A percentile compares a stretch with the other conserved stretches of the same genome.
These are phyloP conservation scores for Hygrocybe punicea DNA, from an alignment of 768 basidiomycete species.

Conservation along the genomic window DNA sequence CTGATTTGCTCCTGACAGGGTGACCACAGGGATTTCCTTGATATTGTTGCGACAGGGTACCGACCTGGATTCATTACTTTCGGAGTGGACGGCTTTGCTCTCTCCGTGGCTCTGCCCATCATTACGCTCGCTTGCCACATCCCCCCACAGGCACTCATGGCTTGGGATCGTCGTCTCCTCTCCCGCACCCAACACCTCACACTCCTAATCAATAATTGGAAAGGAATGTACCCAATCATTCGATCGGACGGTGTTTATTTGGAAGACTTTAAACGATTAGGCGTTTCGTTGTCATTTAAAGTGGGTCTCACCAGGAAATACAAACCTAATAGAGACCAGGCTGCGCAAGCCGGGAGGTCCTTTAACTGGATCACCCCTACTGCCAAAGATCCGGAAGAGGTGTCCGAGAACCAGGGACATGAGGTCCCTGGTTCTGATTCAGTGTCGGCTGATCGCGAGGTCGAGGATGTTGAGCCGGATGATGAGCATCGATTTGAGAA, in stretches of 20 bases:
- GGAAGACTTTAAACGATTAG: conserved; percentile 31
- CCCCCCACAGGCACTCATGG: conserved; percentile 63
- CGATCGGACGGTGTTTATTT: conserved; percentile 41
- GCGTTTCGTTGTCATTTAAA: conserved; percentile 47
- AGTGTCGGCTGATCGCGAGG: conserved; percentile 19
- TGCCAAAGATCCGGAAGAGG: conserved; percentile 28
- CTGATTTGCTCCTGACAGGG: not conserved
- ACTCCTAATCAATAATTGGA: conserved; percentile 61
- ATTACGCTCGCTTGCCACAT: conserved; percentile 50
- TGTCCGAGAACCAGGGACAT: conserved; percentile 19
- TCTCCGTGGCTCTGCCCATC: conserved; percentile 58
- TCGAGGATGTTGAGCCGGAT: conserved; percentile 10
- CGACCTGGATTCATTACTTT: conserved; percentile 57
- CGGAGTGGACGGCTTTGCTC: conserved; percentile 47
- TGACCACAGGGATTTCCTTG: conserved; percentile 52
- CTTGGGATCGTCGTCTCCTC: conserved; percentile 68
- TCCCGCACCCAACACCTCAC: conserved; percentile 55
- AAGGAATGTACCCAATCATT: conserved; percentile 52
- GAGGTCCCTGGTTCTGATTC: conserved; percentile 16
- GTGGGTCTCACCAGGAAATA: conserved; percentile 59
- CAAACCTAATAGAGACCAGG: conserved; percentile 55
- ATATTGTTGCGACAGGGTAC: conserved; percentile 54
- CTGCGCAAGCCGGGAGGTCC: conserved; percentile 46
- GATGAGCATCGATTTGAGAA: conserved; percentile 49
- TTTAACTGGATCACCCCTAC: conserved; percentile 46